Evolutionary conservation across 345 rosid genomes (phyloP).

Genomic region (Odontarrhena argentea): DNA sequence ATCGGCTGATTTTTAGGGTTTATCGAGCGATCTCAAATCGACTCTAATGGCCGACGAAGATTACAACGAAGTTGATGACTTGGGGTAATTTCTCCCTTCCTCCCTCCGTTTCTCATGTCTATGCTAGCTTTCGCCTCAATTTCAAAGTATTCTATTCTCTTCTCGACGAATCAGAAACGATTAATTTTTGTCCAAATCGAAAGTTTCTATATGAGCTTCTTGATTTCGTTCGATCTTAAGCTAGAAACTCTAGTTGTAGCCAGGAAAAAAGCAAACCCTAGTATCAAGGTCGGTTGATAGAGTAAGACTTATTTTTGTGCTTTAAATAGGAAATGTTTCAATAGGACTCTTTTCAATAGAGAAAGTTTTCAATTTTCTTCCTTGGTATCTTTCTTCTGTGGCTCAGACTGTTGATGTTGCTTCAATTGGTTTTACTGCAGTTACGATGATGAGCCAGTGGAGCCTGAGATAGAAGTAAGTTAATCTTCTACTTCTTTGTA

Average conservation of each 20-base stretch:
- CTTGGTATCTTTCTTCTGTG: neutral
- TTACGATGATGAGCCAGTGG: slow-evolving; percentile 84
- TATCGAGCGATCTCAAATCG: slow-evolving; percentile 9
- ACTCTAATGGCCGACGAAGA: slow-evolving; percentile 76
- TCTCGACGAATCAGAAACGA: neutral
- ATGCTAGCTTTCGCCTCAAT: slow-evolving; percentile 1
- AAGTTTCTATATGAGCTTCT: neutral
- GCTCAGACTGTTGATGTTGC: slow-evolving; percentile 10
- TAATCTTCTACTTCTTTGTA: neutral
- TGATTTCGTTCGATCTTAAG: neutral
- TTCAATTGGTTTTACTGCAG: slow-evolving; percentile 44
- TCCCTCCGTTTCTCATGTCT: neutral
- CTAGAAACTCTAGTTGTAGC: slow-evolving; percentile 1
- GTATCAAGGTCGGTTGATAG: neutral
- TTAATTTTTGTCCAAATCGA: neutral
- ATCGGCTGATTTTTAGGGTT: slow-evolving; percentile 28
- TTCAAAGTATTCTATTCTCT: slow-evolving; percentile 9
- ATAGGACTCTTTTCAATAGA: neutral
- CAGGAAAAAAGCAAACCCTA: slow-evolving; percentile 1
- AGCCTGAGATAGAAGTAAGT: slow-evolving; percentile 83
- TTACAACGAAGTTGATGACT: slow-evolving; percentile 68
- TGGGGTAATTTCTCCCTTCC: slow-evolving; percentile 47
- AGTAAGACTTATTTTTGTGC: neutral
- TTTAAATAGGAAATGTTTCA: no score
- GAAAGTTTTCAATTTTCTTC: neutral